Base-by-base conservation (phyloP, 2,329 filamentous ascomycete genomes). In the Trichoderma sp. region DNA sequence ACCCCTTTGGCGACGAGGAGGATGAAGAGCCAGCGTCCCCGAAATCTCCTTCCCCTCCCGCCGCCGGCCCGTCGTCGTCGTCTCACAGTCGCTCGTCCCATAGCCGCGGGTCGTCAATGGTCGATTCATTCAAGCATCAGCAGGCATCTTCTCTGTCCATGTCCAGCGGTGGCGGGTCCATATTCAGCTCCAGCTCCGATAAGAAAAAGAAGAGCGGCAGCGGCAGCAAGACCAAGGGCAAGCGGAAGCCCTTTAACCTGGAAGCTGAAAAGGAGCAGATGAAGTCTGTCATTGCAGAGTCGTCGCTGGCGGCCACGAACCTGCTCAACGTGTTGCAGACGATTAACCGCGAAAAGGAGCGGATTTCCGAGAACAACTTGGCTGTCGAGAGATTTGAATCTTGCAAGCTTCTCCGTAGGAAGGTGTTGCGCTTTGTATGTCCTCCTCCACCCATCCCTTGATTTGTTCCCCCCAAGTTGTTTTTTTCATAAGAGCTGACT, bases 251-350 rank as follows among this genome's bases (percentile, higher is more conserved):
- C 0, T 97, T 98, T 82, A 92, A 91, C 75, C 84, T 98, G 0
- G 92, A 96, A 73, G 90, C 88, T 45, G 95, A 98, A 78, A 94
- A 94, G 78, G 91, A 92, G 0, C 85, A 91, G 69, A 93, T 99
- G 82, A 90, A 97, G 71, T 88, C 90, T 70, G 88, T 90, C n/a
- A 93, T 99, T 70, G 95, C 94, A 3, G 92, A 94, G 56, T 89
- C 94, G 0, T 94, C 92, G 1, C 92, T 98, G 45, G 92, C 93
- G 4, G 90, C 93, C n/a, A 97, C 92, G 0, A 97, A 97, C 76
- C 84, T 99, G 45, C 85, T 90, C 75, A 98, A 99, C 75, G 88
- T 90, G 1, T 83, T 99, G 42, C 93, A 95, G 77, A 89, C 91
- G 64, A 94, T 97, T 80, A 97, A 98, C 77, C 89, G 95, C 69